Conservation (phyloP, 1,139 yeast species). For the Suhomyces terraborum region DNA sequence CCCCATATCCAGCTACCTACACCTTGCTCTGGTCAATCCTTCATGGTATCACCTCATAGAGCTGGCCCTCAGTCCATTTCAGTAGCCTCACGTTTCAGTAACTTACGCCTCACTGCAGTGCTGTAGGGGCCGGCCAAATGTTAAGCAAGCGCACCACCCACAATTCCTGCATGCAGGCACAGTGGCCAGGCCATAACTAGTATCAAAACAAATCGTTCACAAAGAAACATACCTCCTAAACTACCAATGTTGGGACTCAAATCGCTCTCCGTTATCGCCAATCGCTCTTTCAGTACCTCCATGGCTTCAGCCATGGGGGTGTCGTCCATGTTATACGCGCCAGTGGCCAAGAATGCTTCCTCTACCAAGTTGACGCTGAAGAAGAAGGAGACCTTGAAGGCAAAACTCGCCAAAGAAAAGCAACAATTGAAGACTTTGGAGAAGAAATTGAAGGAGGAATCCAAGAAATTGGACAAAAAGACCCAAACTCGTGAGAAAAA, state of each 20-base stretch:
- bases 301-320: constrained; percentile 2
- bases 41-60: too few relatives aligned
- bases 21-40: too few relatives aligned
- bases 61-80: too few relatives aligned
- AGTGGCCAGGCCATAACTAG: constrained; percentile 1
- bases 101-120: too few relatives aligned
- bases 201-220: constrained; percentile 9
- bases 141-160: too few relatives aligned
- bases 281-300: constrained; percentile 5
- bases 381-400: constrained; percentile 16
- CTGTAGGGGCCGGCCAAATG: too few relatives aligned
- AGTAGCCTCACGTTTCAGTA: too few relatives aligned
- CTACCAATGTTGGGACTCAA: constrained; percentile 5
- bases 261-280: constrained; percentile 2
- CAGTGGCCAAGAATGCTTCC: constrained; percentile 7
- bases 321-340: constrained; percentile 5
- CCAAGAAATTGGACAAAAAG: constrained; percentile 19
- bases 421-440: constrained; percentile 23
- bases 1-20: too few relatives aligned
- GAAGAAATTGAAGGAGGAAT: constrained; percentile 22
- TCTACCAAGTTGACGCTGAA: constrained; percentile 15
- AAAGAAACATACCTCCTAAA: not conserved
- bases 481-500: constrained; percentile 20
- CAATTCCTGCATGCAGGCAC: constrained; percentile 9
- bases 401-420: constrained; percentile 29